Evolutionary conservation across 2,329 filamentous ascomycete genomes (phyloP).

Genomic region (Scytalidium lignicola): DNA sequence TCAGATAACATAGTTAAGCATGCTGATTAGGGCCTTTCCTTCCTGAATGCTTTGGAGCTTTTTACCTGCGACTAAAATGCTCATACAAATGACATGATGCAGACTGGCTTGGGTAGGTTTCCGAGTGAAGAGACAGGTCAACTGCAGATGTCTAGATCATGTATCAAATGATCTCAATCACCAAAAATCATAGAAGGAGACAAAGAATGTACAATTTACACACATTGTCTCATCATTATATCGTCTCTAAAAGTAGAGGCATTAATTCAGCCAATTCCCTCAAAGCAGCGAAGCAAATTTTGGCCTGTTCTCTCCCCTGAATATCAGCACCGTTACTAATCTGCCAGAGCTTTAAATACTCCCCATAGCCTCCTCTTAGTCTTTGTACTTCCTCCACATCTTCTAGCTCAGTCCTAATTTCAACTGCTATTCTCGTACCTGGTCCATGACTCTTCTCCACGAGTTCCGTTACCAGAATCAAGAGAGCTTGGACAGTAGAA

Average conservation of each 20-base stretch:
- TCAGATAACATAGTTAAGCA: no score
- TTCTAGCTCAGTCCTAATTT: constrained; percentile 41
- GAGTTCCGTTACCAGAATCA: constrained; percentile 42
- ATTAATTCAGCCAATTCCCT: not conserved
- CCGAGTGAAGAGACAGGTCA: no score
- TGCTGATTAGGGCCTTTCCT: no score
- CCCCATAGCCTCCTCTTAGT: constrained; percentile 4
- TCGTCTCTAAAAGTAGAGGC: not conserved
- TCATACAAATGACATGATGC: no score
- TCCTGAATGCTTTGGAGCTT: no score
- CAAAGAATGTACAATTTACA: no score
- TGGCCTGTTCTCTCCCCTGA: constrained; percentile 3
- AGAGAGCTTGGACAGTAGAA: constrained; percentile 47
- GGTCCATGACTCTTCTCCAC: constrained; percentile 37
- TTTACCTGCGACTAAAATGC: no score
- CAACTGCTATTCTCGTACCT: constrained; percentile 40
- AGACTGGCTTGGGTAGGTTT: no score
- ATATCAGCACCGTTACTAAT: constrained; percentile 2
- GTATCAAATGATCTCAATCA: no score
- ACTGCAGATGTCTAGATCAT: no score
- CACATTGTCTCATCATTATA: not conserved
- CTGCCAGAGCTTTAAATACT: constrained; percentile 9
- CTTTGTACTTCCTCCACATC: constrained; percentile 41
- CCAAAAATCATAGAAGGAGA: no score
- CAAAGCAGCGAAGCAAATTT: not conserved